Conservation (phyloP, 176 grass and related monocot species). For the Saccharum officinarum region DNA sequence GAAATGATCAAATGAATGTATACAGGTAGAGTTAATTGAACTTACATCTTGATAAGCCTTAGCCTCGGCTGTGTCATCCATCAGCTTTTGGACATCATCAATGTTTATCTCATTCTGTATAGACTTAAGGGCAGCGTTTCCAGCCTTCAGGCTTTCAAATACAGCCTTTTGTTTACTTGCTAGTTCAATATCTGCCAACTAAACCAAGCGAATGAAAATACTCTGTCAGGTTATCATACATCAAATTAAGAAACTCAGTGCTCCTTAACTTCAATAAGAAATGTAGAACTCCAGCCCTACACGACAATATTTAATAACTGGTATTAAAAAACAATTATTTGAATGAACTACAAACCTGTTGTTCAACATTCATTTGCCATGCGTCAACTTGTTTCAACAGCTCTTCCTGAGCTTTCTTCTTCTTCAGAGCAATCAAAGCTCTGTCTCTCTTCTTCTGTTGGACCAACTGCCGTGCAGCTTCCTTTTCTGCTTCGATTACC, state of each 20-base stretch:
- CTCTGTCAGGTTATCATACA: conserved; percentile 4
- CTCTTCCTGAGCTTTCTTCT: conserved; percentile 97
- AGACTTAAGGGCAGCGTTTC: conserved; percentile 87
- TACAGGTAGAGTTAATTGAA: conserved; percentile 17
- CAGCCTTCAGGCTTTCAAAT: conserved; percentile 93
- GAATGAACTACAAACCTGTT: conserved; percentile 62
- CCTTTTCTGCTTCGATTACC: conserved; percentile 95
- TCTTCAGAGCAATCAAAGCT: conserved; percentile 95
- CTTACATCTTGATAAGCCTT: conserved; percentile 99
- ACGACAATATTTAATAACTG: background rate
- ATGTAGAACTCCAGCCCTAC: background rate
- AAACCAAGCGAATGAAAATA: conserved; percentile 36
- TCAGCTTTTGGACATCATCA: conserved; percentile 95
- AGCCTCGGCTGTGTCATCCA: conserved; percentile 97
- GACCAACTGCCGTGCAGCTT: conserved; percentile 84
- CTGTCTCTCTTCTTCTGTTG: conserved; percentile 85
- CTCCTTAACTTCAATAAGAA: conserved; percentile 13
- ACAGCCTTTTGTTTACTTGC: conserved; percentile 95
- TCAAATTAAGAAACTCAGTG: conserved; percentile 7
- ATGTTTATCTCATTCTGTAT: conserved; percentile 99
- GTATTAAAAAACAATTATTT: conserved; percentile 11
- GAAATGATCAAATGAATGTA: conserved; percentile 26
- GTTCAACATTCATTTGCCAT: conserved; percentile 96
- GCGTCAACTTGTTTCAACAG: conserved; percentile 87
- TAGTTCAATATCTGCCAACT: conserved; percentile 97